A percentile compares a stretch with the other conserved stretches of the same genome.
Evolutionary conservation across 2,329 filamentous ascomycete species (phyloP).

Genomic region (Scortechinia acanthostroma): DNA sequence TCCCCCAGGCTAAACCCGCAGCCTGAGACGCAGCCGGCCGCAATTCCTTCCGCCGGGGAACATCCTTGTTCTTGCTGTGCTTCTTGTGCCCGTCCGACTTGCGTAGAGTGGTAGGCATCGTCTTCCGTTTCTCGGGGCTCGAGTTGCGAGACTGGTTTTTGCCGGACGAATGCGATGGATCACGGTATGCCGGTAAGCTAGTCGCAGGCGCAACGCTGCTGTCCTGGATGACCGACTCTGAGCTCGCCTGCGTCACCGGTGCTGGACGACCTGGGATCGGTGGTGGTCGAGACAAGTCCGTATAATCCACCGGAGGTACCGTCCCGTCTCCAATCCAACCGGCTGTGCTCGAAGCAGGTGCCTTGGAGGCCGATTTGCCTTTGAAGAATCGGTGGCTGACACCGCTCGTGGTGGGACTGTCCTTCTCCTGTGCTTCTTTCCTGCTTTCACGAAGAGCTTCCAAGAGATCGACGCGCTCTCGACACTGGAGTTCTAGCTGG

Average conservation of each 20-base stretch:
- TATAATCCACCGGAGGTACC: constrained; percentile 73
- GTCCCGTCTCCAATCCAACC: constrained; percentile 76
- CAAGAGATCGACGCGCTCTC: constrained; percentile 83
- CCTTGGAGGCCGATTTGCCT: constrained; percentile 17
- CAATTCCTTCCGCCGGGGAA: constrained; percentile 30
- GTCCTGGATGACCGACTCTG: constrained; percentile 33
- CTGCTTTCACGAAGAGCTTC: constrained; percentile 70
- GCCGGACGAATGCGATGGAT: neutral
- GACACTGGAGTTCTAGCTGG: constrained; percentile 82
- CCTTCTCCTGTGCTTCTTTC: constrained; percentile 24
- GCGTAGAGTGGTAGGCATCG: neutral
- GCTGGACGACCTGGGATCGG: constrained; percentile 47
- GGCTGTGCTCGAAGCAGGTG: constrained; percentile 16
- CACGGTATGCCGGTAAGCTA: constrained; percentile 30
- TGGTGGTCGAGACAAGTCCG: constrained; percentile 67
- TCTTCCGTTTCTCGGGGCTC: neutral
- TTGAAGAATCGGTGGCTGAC: constrained; percentile 6
- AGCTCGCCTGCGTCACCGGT: constrained; percentile 42
- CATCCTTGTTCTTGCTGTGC: constrained; percentile 29
- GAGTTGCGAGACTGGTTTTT: neutral
- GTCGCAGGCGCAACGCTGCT: constrained; percentile 9
- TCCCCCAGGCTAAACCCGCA: constrained; percentile 53
- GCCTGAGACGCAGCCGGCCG: constrained; percentile 50
- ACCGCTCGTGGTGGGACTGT: constrained; percentile 9
- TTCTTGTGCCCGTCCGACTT: neutral